Evolutionary conservation across 73 alveolate species (phyloP).

Genomic region (Paramecium sonneborni): DNA sequence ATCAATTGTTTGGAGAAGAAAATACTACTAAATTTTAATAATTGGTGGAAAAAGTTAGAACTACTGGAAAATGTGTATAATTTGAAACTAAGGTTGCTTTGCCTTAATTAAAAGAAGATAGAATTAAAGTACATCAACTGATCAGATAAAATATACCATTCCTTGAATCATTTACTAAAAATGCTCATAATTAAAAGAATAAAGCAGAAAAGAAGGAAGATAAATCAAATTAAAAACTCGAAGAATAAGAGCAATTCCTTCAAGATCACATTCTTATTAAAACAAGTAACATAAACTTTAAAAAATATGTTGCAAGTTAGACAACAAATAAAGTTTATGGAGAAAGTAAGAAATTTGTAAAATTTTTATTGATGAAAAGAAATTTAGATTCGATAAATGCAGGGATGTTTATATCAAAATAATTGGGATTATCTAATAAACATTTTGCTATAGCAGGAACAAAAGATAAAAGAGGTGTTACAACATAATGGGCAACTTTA

Average conservation of each 20-base stretch:
- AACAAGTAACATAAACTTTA: slow-evolving; percentile 36
- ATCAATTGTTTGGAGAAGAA: slow-evolving; percentile 68
- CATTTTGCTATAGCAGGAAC: slow-evolving; percentile 93
- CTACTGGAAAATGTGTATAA: slow-evolving; percentile 67
- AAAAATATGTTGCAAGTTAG: slow-evolving; percentile 40
- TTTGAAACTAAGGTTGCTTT: slow-evolving; percentile 48
- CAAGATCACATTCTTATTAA: slow-evolving; percentile 57
- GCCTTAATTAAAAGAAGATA: slow-evolving; percentile 73
- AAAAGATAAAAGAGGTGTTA: slow-evolving; percentile 98
- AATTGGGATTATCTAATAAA: slow-evolving; percentile 81
- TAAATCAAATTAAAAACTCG: slow-evolving; percentile 66
- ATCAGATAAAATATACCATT: slow-evolving; percentile 72
- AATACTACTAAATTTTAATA: slow-evolving; percentile 61
- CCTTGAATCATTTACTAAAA: slow-evolving; percentile 77
- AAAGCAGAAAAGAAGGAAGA: slow-evolving; percentile 42
- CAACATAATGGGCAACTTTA: slow-evolving; percentile 90
- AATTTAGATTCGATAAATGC: slow-evolving; percentile 94
- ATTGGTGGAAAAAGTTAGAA: slow-evolving; percentile 68
- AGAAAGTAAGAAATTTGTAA: slow-evolving; percentile 64
- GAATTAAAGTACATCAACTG: slow-evolving; percentile 70
- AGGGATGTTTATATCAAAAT: slow-evolving; percentile 83
- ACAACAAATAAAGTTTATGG: slow-evolving; percentile 5
- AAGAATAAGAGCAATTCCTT: slow-evolving; percentile 46
- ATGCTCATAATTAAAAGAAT: slow-evolving; percentile 60
- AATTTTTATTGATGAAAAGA: slow-evolving; percentile 85